These are phyloP conservation scores for Serendipita sp. DNA, from an alignment of 768 basidiomycete species.

Conservation along the genomic window DNA sequence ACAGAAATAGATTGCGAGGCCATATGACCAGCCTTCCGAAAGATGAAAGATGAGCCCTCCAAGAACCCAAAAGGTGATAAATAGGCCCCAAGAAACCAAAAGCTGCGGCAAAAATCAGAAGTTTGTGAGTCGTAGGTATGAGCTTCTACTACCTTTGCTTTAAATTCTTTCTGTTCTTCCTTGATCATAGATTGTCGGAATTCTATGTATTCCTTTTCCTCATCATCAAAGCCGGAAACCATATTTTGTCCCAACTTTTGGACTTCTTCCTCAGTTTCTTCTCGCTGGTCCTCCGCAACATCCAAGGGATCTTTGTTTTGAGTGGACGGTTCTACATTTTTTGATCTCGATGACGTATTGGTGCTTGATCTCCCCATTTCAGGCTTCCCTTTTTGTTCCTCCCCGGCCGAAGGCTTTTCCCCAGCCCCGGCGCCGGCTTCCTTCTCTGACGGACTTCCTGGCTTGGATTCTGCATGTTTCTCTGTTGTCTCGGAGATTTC, in stretches of 20 bases:
- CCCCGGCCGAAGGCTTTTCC: neutral
- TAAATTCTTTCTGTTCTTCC: slow-evolving; percentile 34
- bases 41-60: slow-evolving; percentile 50
- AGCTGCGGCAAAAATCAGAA: slow-evolving; percentile 18
- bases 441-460: neutral
- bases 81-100: slow-evolving; percentile 38
- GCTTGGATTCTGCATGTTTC: neutral
- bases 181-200: slow-evolving; percentile 14
- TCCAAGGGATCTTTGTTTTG: neutral
- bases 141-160: slow-evolving; percentile 28
- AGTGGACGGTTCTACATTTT: neutral
- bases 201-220: slow-evolving; percentile 13
- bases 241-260: neutral
- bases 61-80: slow-evolving; percentile 69
- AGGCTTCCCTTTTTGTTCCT: neutral
- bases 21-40: slow-evolving; percentile 59
- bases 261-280: neutral
- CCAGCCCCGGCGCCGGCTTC: neutral
- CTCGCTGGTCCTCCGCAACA: neutral
- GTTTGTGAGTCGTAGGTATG: neutral
- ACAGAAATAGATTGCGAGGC: slow-evolving; percentile 59
- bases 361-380: neutral
- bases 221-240: neutral
- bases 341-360: slow-evolving; percentile 12
- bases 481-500: slow-evolving; percentile 8